Evolutionary conservation across 306 rosid genomes (phyloP).

Genomic region (Corylus avellana): DNA sequence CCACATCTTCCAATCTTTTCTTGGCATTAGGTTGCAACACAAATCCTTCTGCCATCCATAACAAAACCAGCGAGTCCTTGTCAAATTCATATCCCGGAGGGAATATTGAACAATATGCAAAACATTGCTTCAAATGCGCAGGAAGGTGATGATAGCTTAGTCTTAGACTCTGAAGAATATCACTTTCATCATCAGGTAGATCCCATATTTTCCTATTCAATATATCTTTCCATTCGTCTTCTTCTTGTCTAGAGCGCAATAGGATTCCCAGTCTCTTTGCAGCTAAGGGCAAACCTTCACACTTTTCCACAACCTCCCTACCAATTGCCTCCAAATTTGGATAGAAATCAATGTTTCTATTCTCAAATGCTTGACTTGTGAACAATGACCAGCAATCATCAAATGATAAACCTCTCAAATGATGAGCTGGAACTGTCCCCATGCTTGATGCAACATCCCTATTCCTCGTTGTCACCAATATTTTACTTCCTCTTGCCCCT

Average conservation of each 20-base stretch:
- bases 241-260: slow-evolving; percentile 26
- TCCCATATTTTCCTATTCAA: slow-evolving; percentile 44
- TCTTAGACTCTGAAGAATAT: slow-evolving; percentile 35
- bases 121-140: slow-evolving; percentile 37
- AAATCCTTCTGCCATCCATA: slow-evolving; percentile 48
- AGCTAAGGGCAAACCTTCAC: slow-evolving; percentile 54
- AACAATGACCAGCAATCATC: slow-evolving; percentile 51
- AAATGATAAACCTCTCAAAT: slow-evolving; percentile 26
- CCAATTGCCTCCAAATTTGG: slow-evolving; percentile 39
- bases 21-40: slow-evolving; percentile 30
- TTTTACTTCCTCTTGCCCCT: slow-evolving; percentile 47
- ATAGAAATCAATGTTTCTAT: slow-evolving; percentile 7
- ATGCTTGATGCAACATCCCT: slow-evolving; percentile 39
- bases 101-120: slow-evolving; percentile 32
- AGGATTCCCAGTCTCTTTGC: slow-evolving; percentile 45
- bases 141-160: slow-evolving; percentile 39
- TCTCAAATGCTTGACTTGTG: slow-evolving; percentile 37
- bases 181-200: slow-evolving; percentile 36
- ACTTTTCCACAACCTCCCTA: slow-evolving; percentile 30
- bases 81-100: slow-evolving; percentile 26
- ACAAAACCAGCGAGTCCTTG: slow-evolving; percentile 29
- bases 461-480: slow-evolving; percentile 49
- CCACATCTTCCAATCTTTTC: slow-evolving; percentile 30
- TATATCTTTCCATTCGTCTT: slow-evolving; percentile 44
- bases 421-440: slow-evolving; percentile 33